A percentile compares a stretch with the other conserved stretches of the same genome.
Conservation (phyloP, 345 rosid species). For the Hibiscus syriacus region DNA sequence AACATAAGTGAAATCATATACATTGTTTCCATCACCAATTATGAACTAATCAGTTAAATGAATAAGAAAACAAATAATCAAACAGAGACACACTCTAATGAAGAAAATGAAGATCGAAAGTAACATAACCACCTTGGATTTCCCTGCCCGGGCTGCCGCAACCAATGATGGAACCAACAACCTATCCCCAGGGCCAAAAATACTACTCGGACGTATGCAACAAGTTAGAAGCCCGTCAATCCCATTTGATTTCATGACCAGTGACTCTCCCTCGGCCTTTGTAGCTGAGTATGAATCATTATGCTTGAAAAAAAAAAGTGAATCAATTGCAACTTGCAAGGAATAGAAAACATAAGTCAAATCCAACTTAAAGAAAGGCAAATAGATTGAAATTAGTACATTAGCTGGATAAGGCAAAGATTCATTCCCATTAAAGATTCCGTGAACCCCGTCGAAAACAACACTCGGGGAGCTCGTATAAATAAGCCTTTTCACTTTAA, state of each 20-base stretch:
- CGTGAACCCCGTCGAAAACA: conserved; percentile 72
- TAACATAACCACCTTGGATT: conserved; percentile 55
- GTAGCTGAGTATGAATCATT: conserved; percentile 85
- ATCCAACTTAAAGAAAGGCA: background rate
- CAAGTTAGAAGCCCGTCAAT: conserved; percentile 75
- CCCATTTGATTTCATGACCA: conserved; percentile 64
- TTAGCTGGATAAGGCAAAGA: conserved; percentile 56
- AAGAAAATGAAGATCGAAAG: background rate
- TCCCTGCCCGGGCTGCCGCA: conserved; percentile 81
- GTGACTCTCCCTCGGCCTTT: conserved; percentile 81
- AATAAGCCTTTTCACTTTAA: conserved; percentile 74
- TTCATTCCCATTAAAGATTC: conserved; percentile 60
- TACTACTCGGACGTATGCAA: conserved; percentile 86
- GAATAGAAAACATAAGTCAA: background rate
- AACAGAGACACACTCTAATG: background rate
- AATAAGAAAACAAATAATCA: conserved; percentile 4
- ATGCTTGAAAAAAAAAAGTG: conserved; percentile 38
- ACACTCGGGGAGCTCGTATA: conserved; percentile 97
- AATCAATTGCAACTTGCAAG: background rate
- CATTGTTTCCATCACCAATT: conserved; percentile 80
- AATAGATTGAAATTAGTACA: conserved; percentile 27
- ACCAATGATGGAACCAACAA: conserved; percentile 76
- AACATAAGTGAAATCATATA: conserved; percentile 78
- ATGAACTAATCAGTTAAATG: conserved; percentile 50
- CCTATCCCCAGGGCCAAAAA: conserved; percentile 94